Evolutionary conservation across 345 rosid species (phyloP), one percentile per base, ranked within the genome.

Genomic region (Rubroshorea leprosula): DNA sequence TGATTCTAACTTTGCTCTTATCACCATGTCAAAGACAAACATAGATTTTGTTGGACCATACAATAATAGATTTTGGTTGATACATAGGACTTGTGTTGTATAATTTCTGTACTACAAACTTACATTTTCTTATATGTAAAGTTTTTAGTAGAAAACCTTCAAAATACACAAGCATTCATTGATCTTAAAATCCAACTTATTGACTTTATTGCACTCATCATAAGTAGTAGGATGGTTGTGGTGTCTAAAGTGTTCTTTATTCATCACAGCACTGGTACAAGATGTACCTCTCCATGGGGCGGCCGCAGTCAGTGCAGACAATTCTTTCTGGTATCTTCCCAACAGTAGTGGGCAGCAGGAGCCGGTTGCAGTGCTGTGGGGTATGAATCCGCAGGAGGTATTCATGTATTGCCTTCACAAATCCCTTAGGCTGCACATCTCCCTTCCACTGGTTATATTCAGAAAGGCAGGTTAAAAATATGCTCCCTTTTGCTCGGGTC

Each of bases 191-290:
- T n/a, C n/a, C n/a, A n/a, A n/a, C 41, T 35, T 35, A 35, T 6
- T 35, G 1, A 8, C 41, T 6, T 35, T 35, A 35, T 35, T 35
- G 6, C 41, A 35, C n/a, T n/a, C 21, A 46, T 46, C 19, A 3
- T 47, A 5, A 47, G 5, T 18, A 47, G 51, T 47, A 47, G 8
- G 6, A 3, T 0, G 1, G 6, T 12, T 20, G 25, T 25, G 6
- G 27, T 7, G 11, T 23, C 54, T 47, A 52, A n/a, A 15, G 6
- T 31, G 4, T 7, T 25, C 6, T 7, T 55, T 13, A 31, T n/a
- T 29, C 58, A 26, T 68, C 74, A 53, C 83, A 80, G 75, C 90
- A 87, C 25, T 68, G 81, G 66, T 81, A 84, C 79, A 80, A 69
- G 67, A 73, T 66, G 74, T 67, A 76, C 72, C 70, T 87, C 54